Evolutionary conservation across 2,329 filamentous ascomycete species (phyloP), one percentile per base, ranked within the genome.

Genomic region (Pseudogymnoascus sp.): DNA sequence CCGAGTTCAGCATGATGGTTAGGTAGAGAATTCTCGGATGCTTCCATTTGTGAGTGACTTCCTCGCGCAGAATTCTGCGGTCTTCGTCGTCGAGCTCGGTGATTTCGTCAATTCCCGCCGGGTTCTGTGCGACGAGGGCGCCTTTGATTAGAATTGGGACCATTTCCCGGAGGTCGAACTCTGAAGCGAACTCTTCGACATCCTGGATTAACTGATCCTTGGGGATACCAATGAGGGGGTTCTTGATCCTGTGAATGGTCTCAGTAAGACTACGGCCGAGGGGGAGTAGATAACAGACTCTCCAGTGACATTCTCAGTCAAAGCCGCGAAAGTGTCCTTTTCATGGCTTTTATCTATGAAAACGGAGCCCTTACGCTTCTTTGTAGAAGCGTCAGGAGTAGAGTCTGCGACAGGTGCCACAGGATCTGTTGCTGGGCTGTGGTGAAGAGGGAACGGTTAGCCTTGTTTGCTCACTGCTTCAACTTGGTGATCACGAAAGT

Each of bases 1-100:
- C 82, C 59, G 86, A 88, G 72, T 85, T 88, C 19, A 85, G 81
- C 10, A 82, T 76, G 67, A 90, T 87, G 38, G 87, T 88, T 66
- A 88, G 78, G 74, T 85, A 87, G 10, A 90, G 77, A 61, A 81
- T 80, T 69, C 71, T 77, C 0, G 87, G 85, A 37, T 86, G 79
- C 65, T 81, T 79, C 84, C 87, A 90, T 69, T 85, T 87, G 78
- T 90, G 85, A 19, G 82, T 77, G 41, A 81, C 77, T 72, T 90
- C 88, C 62, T 85, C 64, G 19, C 60, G 60, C 31, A 68, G 23
- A 63, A 85, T 62, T 1, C 67, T 62, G 14, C 67, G 65, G 35
- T 72, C 71, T 55, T 74, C 74, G 29, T 71, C 68, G n/a, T 71
- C 65, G 35, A 77, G 61, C 26, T 68, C 66, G 19, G 43, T 43